phyloP scores from a whole-genome alignment of 2,329 filamentous ascomycete genomes.

The Colletotrichum ledebouriae region DNA sequence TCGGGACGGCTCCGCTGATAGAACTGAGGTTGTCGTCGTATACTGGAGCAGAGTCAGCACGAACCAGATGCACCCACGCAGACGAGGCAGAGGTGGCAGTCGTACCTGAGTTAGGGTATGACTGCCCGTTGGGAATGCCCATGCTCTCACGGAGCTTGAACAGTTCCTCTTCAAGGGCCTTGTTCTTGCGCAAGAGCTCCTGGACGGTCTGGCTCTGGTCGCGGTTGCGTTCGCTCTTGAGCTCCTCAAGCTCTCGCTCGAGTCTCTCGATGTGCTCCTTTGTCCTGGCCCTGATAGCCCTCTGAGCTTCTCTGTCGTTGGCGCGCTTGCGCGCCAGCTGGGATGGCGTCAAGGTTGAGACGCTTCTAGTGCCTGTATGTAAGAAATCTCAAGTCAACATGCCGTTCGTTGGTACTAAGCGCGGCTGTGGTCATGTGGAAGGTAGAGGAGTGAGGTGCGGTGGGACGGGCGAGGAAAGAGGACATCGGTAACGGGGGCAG shows the following conservation, averaged over 20 bases:
- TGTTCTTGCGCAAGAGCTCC: conserved; percentile 65
- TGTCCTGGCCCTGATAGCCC: conserved; percentile 87
- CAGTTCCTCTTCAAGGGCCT: conserved; percentile 67
- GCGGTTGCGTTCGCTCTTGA: conserved; percentile 65
- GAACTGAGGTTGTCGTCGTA: conserved; percentile 59
- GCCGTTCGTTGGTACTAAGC: not conserved
- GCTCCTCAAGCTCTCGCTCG: conserved; percentile 80
- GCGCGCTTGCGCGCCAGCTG: conserved; percentile 91
- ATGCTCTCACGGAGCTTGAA: conserved; percentile 60
- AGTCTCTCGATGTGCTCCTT: conserved; percentile 87
- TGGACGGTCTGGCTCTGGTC: conserved; percentile 66
- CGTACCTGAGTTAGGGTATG: conserved; percentile 59
- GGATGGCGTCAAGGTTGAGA: conserved; percentile 88
- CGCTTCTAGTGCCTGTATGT: conserved; percentile 74
- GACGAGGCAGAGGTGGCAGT: conserved; percentile 42
- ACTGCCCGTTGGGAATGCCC: conserved; percentile 57
- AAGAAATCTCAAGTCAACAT: conserved; percentile 26
- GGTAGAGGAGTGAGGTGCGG: conserved; percentile 5
- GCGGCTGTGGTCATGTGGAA: conserved; percentile 11
- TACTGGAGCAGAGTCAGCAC: conserved; percentile 48
- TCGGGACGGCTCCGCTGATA: conserved; percentile 56
- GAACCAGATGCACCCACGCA: conserved; percentile 39
- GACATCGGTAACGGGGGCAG: not conserved
- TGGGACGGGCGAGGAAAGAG: not conserved
- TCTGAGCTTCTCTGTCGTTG: conserved; percentile 91